phyloP scores from a whole-genome alignment of 139 green algal species.

The Chlorella vulgaris region DNA sequence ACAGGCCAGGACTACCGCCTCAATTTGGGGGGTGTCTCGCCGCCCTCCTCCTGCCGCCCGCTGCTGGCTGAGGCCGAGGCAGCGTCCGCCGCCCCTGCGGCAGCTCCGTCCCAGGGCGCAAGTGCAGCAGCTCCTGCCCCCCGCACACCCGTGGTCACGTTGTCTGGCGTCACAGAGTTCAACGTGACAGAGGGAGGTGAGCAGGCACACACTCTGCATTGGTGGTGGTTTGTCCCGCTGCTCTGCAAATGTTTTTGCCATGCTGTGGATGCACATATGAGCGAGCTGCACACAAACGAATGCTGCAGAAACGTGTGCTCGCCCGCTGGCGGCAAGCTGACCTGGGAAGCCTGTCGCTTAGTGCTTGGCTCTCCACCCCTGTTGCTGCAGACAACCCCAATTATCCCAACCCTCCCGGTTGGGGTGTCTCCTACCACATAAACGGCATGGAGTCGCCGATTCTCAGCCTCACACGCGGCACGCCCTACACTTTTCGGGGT shows the following conservation, averaged over 20 bases:
- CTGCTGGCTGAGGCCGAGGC: not conserved
- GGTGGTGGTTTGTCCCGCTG: not conserved
- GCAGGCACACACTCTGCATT: not conserved
- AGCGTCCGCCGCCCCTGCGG: not conserved
- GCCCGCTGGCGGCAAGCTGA: not conserved
- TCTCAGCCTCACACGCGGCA: constrained; percentile 16
- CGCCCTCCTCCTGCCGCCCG: not conserved
- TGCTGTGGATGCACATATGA: not conserved
- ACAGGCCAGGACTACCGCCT: not conserved
- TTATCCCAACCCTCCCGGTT: constrained; percentile 38
- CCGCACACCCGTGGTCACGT: not conserved
- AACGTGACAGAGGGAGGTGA: not conserved
- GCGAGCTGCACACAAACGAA: too few species aligned
- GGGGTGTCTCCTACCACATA: constrained; percentile 19
- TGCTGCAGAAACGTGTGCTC: not conserved
- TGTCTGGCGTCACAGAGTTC: not conserved
- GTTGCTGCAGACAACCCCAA: constrained; percentile 6
- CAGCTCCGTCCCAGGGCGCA: too few species aligned
- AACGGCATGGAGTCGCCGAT: constrained; percentile 30
- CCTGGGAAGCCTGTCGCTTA: too few species aligned
- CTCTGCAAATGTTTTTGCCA: not conserved
- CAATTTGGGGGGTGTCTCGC: not conserved
- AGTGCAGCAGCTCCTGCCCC: not conserved
- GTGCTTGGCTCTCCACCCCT: not conserved
- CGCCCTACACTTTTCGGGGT: constrained; percentile 28